Evolutionary conservation across 371 early-diverging fungal species (phyloP).

Genomic region (Mortierella sp.): DNA sequence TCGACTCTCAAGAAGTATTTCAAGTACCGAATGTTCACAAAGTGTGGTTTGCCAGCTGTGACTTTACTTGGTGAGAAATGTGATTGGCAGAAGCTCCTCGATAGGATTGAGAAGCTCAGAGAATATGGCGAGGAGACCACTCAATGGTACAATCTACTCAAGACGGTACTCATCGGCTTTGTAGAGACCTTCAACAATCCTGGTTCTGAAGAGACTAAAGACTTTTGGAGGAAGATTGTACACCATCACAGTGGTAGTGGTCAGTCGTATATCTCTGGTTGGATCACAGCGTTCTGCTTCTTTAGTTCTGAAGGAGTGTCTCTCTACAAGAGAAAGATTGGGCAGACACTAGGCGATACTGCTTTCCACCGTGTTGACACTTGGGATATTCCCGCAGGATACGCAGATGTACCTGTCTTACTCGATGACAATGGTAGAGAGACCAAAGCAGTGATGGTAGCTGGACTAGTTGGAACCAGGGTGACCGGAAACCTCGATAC

Average conservation of each 20-base stretch:
- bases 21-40: too few relatives aligned
- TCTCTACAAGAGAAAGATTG: constrained; percentile 1
- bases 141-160: constrained; percentile 26
- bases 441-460: constrained; percentile 15
- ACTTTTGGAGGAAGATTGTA: constrained; percentile 31
- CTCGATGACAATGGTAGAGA: constrained; percentile 14
- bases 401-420: constrained; percentile 18
- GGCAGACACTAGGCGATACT: not conserved
- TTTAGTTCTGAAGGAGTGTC: constrained; percentile 7
- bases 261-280: constrained; percentile 20
- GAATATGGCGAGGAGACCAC: constrained; percentile 26
- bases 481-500: constrained; percentile 11
- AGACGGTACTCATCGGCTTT: constrained; percentile 27
- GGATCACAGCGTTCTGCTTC: too few relatives aligned
- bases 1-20: too few relatives aligned
- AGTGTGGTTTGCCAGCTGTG: constrained; percentile 38
- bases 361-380: constrained; percentile 15
- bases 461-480: too few relatives aligned
- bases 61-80: constrained; percentile 29
- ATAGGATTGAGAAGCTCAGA: constrained; percentile 22
- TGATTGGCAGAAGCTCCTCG: constrained; percentile 34
- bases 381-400: constrained; percentile 14
- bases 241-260: constrained; percentile 6
- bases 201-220: constrained; percentile 18
- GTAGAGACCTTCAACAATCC: constrained; percentile 24